Conservation (phyloP, 1,139 yeast species). For the Scheffersomyces insectosa region DNA sequence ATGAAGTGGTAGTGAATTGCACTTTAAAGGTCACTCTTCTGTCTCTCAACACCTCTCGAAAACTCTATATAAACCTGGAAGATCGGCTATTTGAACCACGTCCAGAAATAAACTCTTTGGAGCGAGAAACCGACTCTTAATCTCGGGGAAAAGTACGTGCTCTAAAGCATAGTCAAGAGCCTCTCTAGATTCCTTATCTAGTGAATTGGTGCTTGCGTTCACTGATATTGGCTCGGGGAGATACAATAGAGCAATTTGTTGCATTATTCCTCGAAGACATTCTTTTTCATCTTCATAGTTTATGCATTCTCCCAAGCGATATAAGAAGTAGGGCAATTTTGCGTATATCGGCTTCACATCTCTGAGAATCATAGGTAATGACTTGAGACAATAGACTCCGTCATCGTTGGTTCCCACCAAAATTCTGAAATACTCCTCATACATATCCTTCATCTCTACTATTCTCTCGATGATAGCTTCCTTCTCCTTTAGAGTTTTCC, state of each 20-base stretch:
- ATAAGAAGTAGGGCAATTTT: constrained; percentile 69
- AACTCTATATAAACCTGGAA: constrained; percentile 88
- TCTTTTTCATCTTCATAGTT: constrained; percentile 66
- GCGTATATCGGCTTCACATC: constrained; percentile 61
- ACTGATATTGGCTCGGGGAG: constrained; percentile 55
- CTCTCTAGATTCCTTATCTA: constrained; percentile 14
- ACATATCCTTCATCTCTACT: constrained; percentile 68
- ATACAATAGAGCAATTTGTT: constrained; percentile 71
- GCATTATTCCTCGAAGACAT: constrained; percentile 65
- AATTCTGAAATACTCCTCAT: constrained; percentile 72
- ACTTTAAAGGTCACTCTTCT: too few species aligned
- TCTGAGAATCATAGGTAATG: constrained; percentile 69
- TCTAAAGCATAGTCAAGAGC: constrained; percentile 46
- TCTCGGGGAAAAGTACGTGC: constrained; percentile 61
- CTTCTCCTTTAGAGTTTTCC: constrained; percentile 19
- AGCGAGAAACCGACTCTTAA: constrained; percentile 67
- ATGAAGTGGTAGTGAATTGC: too few species aligned
- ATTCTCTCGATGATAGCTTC: constrained; percentile 27
- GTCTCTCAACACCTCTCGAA: constrained; percentile 77
- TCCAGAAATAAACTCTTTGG: constrained; percentile 52
- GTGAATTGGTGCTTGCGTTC: neutral
- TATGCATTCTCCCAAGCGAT: constrained; percentile 57
- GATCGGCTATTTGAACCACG: constrained; percentile 82
- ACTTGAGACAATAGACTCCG: constrained; percentile 33
- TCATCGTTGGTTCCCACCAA: constrained; percentile 29